Base-by-base conservation (phyloP, 2,329 filamentous ascomycete genomes). In the Calonectria honghensis region DNA sequence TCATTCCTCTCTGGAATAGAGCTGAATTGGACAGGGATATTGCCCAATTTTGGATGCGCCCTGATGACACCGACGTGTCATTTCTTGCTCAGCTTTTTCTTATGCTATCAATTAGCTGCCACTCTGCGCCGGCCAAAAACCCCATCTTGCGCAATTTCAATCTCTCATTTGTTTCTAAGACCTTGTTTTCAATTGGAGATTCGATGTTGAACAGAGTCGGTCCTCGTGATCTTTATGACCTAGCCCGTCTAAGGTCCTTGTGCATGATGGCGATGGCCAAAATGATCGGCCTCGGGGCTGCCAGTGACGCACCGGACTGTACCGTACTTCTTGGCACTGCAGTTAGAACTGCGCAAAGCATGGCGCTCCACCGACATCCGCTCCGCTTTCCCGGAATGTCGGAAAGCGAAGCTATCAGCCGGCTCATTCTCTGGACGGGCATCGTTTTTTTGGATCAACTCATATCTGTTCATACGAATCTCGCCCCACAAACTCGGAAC, bases 101-200 rank as follows among this genome's bases (percentile, higher is more conserved):
- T 4, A 63, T 63, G 57, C 35, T 63, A 11, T 39, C 57, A 14
- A 39, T 63, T 27, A 63, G 57, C 57, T 63, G 57, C 32, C 24
- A 63, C 57, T 24, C 32, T 39, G 37, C 32, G 11, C 20, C n/a
- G 13, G 32, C 57, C 24, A 41, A 63, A 2, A 4, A 27, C n/a
- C 4, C 57, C 10, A 6, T 35, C 14, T 27, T 63, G 32, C 3
- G 32, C 4, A 39, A 63, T 14, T 29, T 37, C 24, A 18, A 63
- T 41, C 32, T 41, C 11, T n/a, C 57, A 27, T 18, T 63, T 16
- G n/a, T 39, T 24, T 39, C 35, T 5, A 27, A 27, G n/a, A 41
- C 14, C 2, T 14, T 37, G 11, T 41, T 63, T 41, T 41, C 32
- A 14, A 39, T 39, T 20, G 37, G 32, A 9, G 11, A 39, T 3